Base-by-base conservation (phyloP, 306 rosid genomes). In the Acacia acuminata region DNA sequence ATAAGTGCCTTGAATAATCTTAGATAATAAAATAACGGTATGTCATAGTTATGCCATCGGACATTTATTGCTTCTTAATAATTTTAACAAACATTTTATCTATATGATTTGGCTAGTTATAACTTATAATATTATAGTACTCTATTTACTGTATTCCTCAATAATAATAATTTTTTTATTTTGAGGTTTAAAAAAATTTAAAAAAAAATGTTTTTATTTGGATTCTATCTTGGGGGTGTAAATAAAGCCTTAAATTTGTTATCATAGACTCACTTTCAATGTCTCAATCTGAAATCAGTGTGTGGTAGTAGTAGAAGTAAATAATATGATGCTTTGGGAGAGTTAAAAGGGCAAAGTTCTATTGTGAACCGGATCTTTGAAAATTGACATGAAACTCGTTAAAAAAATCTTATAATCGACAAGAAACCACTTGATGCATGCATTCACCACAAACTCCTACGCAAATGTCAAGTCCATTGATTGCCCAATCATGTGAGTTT, bases 261-360 rank as follows among this genome's bases (percentile, higher is more conserved):
- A 69, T 40, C 51, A 69, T 40, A 0, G 4, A n/a, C 75, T 70
- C 32, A 12, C 53, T 40, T 42, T 42, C 53, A 70, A 70, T 70
- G 75, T 70, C 75, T 40, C 25, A 42, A 42, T 43, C 51, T 4
- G 63, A 19, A n/a, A 2, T 17, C 20, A 1, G 5, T 69, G 12
- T 69, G 6, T 69, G 30, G 47, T 45, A 19, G n/a, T 27, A 27
- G 71, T 65, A 34, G 1, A 66, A 17, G 13, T 66, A 8, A 32
- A 24, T 30, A 19, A 22, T 2, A 42, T 69, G 51, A 17, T 70
- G 22, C 11, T 42, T 42, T 42, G 14, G 53, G 53, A 42, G 53
- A 43, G 27, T 70, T 19, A 70, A 42, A 69, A 70, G 53, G 75
- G 75, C 53, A 42, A 38, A n/a, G 75, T 40, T 42, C n/a, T n/a